Evolutionary conservation across 225 moss, liverwort and hornwort genomes (phyloP).

Genomic region (Takakia lepidozioides): DNA sequence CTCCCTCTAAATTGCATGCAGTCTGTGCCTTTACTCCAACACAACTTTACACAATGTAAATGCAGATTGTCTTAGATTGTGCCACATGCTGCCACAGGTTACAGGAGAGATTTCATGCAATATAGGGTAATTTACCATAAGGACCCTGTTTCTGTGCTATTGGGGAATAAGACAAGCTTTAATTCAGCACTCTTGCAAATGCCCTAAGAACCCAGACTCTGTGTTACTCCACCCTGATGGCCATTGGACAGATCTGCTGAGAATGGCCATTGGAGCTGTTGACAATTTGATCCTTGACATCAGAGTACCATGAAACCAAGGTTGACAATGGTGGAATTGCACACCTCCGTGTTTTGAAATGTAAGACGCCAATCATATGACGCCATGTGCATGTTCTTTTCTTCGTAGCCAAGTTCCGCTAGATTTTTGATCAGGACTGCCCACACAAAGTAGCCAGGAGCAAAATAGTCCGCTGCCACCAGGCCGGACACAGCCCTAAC

Average conservation of each 20-base stretch:
- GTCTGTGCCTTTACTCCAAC: too few species aligned
- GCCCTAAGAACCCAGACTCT: neutral
- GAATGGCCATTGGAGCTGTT: too few species aligned
- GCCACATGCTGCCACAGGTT: too few species aligned
- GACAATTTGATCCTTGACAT: too few species aligned
- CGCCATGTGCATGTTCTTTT: conserved; percentile 13
- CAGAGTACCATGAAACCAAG: neutral
- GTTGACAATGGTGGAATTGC: neutral
- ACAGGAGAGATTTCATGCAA: too few species aligned
- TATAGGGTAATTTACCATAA: too few species aligned
- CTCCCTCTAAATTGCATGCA: too few species aligned
- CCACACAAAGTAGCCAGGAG: conserved; percentile 12
- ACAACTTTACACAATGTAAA: too few species aligned
- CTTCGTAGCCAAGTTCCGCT: conserved; percentile 8
- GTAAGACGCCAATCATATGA: conserved; percentile 13
- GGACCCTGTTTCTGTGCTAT: too few species aligned
- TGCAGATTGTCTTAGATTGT: too few species aligned
- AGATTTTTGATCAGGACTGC: conserved; percentile 13
- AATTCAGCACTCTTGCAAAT: neutral
- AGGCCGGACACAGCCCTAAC: conserved; percentile 10
- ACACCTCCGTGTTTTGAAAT: conserved; percentile 11
- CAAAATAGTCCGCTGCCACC: conserved; percentile 12
- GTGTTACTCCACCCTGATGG: neutral
- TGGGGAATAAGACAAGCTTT: neutral
- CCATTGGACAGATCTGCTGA: neutral